Conservation (phyloP, 192 early-diverging fungal genomes). For the Backusella morwellensis region DNA sequence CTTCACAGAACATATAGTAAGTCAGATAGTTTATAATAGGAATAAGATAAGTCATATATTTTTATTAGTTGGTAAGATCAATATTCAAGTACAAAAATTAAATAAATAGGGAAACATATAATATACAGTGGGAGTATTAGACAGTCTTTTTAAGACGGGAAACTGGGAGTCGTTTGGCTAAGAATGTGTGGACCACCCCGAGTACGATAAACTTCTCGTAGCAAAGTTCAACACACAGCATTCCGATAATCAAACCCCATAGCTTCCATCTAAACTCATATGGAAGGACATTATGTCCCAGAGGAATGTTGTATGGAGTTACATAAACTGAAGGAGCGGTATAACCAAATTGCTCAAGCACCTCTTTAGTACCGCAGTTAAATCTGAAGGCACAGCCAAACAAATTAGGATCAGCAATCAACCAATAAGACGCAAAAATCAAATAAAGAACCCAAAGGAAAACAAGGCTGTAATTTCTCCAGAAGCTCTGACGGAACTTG, state of each 20-base stretch:
- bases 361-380: conserved; percentile 31
- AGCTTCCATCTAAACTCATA: conserved; percentile 49
- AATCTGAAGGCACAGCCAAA: conserved; percentile 65
- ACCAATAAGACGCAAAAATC: conserved; percentile 50
- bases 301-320: conserved; percentile 49
- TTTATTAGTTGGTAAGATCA: neutral
- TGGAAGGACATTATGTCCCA: conserved; percentile 66
- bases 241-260: conserved; percentile 48
- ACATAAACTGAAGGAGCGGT: conserved; percentile 17
- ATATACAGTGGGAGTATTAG: neutral
- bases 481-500: conserved; percentile 58
- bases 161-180: conserved; percentile 43
- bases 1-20: too few species aligned
- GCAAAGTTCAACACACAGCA: conserved; percentile 36
- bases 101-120: neutral
- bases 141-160: conserved; percentile 22
- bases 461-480: conserved; percentile 54
- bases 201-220: conserved; percentile 48
- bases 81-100: neutral
- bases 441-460: conserved; percentile 50
- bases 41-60: neutral
- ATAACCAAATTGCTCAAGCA: conserved; percentile 22
- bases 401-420: conserved; percentile 65
- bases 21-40: too few species aligned
- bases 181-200: conserved; percentile 40